Evolutionary conservation across 176 grass and related monocot genomes (phyloP), one percentile per base, ranked within the genome.

Genomic region (Pontederia crassipes): DNA sequence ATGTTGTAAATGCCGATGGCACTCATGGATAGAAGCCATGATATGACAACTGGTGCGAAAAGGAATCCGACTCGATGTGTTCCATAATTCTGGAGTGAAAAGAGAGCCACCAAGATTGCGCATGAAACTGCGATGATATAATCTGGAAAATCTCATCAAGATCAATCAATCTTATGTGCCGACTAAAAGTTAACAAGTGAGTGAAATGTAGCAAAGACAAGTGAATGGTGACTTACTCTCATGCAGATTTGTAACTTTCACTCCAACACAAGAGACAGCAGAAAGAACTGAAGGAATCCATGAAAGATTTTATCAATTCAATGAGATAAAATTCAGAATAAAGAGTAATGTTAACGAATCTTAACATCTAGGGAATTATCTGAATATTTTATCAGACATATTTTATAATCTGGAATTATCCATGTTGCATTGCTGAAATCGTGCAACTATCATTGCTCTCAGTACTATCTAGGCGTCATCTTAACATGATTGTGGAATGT

Each of bases 201-300:
- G 58, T 10, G 28, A 32, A 60, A 9, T 45, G 51, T 12, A n/a
- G 51, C 51, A 53, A 53, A 14, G 51, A n/a, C 32, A 53, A 16
- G 11, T 3, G 51, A 53, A 14, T 14, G 51, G 15, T 53, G 51
- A 35, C 58, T 60, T 40, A 60, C 58, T 60, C 58, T 60, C 58
- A 16, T 60, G 58, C 4, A 60, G 58, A 60, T 60, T 20, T 12
- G 58, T 28, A 29, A 60, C 12, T 60, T 60, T 60, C 24, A 60
- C 58, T 60, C 28, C 58, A 16, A 60, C 58, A 35, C 28, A 28
- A 20, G 58, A 60, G 10, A 60, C 58, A 8, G 58, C 58, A 32
- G 58, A 60, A 60, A 60, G 58, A 60, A 60, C 58, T 60, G 58
- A 15, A 60, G 32, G 32, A 60, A 60, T 14, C 28, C 10, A 29